Conservation (phyloP, 495 filamentous ascomycete genomes). For the Penicillium soppii region DNA sequence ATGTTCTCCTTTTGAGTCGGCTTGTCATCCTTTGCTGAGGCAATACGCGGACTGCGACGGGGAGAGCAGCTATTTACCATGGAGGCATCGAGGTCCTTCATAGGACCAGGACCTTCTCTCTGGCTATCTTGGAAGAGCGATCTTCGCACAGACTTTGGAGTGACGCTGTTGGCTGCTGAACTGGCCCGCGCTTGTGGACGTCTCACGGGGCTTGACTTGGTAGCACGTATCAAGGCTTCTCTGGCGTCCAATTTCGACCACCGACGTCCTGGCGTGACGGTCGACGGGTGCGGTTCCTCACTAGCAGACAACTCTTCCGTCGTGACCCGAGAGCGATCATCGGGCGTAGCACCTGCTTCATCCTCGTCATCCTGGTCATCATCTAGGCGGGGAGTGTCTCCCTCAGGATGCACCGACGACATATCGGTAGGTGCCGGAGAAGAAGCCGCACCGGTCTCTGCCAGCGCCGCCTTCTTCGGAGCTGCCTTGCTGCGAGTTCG, state of each 20-base stretch:
- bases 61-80: conserved; percentile 51
- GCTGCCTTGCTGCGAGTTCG: conserved; percentile 34
- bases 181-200: conserved; percentile 62
- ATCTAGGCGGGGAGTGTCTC: conserved; percentile 35
- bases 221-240: conserved; percentile 59
- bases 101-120: conserved; percentile 54
- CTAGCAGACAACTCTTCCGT: conserved; percentile 27
- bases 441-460: conserved; percentile 23
- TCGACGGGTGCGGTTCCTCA: conserved; percentile 34
- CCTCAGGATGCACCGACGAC: conserved; percentile 41
- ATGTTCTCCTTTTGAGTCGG: conserved; percentile 50
- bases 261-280: conserved; percentile 26
- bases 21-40: conserved; percentile 33
- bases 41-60: conserved; percentile 46
- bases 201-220: conserved; percentile 71
- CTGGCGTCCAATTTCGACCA: conserved; percentile 55
- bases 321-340: conserved; percentile 40
- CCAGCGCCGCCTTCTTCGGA: conserved; percentile 13
- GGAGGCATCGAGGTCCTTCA: conserved; percentile 59
- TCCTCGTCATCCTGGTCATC: conserved; percentile 24
- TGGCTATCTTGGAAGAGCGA: conserved; percentile 69
- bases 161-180: conserved; percentile 58
- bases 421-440: conserved; percentile 44
- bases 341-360: conserved; percentile 15
- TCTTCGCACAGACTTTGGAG: conserved; percentile 65